phyloP scores from a whole-genome alignment of 1,284 basidiomycete species.

The Ustilago shanxiensis region DNA sequence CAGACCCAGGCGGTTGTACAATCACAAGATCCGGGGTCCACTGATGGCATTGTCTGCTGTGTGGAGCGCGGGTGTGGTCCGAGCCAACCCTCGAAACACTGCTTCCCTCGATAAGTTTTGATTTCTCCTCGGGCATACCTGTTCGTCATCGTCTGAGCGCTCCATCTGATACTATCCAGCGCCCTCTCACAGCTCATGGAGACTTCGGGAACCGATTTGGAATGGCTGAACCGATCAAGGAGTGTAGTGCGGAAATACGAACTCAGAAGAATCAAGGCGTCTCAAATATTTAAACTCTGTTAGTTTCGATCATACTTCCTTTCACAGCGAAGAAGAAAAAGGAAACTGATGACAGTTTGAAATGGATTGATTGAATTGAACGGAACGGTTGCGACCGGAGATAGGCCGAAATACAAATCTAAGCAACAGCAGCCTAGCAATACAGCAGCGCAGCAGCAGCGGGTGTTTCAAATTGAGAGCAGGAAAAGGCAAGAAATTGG shows the following conservation, averaged over 20 bases:
- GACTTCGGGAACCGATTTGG: neutral
- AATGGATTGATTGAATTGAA: neutral
- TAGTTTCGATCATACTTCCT: neutral
- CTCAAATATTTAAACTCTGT: neutral
- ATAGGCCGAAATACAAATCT: constrained; percentile 8
- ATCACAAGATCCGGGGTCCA: constrained; percentile 1
- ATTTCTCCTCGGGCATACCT: too few species aligned
- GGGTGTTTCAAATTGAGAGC: neutral
- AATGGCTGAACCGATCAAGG: neutral
- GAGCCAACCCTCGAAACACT: neutral
- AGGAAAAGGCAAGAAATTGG: too few species aligned
- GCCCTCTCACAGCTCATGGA: neutral
- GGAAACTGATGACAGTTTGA: too few species aligned
- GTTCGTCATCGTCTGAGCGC: neutral
- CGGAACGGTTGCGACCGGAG: neutral
- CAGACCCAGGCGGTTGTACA: neutral
- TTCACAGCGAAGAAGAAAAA: neutral
- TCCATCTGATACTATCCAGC: neutral
- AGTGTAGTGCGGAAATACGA: neutral
- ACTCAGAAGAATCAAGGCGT: neutral
- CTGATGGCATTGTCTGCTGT: neutral
- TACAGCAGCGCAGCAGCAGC: too few species aligned
- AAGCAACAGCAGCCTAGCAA: too few species aligned
- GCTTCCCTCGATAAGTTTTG: neutral
- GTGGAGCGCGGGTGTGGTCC: constrained; percentile 28